A percentile compares a stretch with the other conserved stretches of the same genome.
Conservation (phyloP, 1,284 basidiomycete genomes). For the Malassezia psittaci region DNA sequence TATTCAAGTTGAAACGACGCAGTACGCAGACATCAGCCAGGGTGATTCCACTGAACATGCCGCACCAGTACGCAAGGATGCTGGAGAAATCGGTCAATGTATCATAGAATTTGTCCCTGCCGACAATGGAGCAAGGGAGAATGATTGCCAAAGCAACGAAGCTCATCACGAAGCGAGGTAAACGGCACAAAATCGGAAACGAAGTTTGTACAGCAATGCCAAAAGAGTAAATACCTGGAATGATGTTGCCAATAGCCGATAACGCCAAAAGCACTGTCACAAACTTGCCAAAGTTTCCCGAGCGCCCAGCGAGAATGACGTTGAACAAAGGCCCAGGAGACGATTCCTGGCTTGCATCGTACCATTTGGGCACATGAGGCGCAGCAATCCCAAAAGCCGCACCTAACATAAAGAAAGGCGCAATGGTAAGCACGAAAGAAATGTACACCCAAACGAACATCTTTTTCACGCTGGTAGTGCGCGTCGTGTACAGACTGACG, state of each 20-base stretch:
- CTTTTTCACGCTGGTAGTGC: slow-evolving; percentile 50
- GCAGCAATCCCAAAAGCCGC: slow-evolving; percentile 54
- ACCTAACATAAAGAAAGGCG: slow-evolving; percentile 56
- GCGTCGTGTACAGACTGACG: slow-evolving; percentile 49
- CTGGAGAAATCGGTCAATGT: slow-evolving; percentile 54
- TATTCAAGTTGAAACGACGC: slow-evolving; percentile 50
- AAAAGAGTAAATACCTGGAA: slow-evolving; percentile 56
- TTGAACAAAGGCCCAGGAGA: slow-evolving; percentile 61
- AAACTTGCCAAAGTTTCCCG: neutral
- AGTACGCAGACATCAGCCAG: slow-evolving; percentile 58
- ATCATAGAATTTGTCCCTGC: slow-evolving; percentile 57
- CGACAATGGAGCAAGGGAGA: slow-evolving; percentile 57
- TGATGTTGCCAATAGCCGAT: slow-evolving; percentile 51
- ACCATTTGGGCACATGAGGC: slow-evolving; percentile 53
- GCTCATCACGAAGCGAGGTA: slow-evolving; percentile 79
- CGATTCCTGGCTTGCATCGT: slow-evolving; percentile 25
- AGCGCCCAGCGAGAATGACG: slow-evolving; percentile 55
- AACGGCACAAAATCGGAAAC: slow-evolving; percentile 63
- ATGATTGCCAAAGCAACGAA: slow-evolving; percentile 67
- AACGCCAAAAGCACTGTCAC: neutral
- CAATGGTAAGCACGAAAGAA: slow-evolving; percentile 53
- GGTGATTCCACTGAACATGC: slow-evolving; percentile 57
- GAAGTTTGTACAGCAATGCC: slow-evolving; percentile 40
- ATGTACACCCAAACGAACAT: neutral
- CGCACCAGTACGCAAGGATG: slow-evolving; percentile 60